These are phyloP conservation scores for Gigaspora rosea DNA, from an alignment of 192 early-diverging fungal species.

Conservation along the genomic window DNA sequence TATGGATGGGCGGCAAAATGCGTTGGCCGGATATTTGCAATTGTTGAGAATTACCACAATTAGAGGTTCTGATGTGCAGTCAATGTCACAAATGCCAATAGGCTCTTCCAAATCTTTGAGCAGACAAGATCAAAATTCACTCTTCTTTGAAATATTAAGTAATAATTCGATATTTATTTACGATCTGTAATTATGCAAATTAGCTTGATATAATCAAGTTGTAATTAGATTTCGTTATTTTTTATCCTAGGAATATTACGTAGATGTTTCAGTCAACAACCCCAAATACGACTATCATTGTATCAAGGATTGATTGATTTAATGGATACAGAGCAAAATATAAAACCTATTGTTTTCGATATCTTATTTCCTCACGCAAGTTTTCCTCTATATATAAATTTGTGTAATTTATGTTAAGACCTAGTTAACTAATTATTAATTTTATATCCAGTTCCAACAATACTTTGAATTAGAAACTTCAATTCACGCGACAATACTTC, in stretches of 20 bases:
- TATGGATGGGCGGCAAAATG: slow-evolving; percentile 60
- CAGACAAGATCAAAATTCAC: slow-evolving; percentile 25
- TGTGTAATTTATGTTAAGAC: not conserved
- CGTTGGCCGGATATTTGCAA: slow-evolving; percentile 62
- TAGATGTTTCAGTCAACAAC: slow-evolving; percentile 70
- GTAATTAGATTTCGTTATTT: slow-evolving; percentile 17
- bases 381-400: not conserved
- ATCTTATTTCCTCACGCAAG: slow-evolving; percentile 53
- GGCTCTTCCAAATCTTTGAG: not conserved
- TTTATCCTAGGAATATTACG: slow-evolving; percentile 59
- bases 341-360: slow-evolving; percentile 51
- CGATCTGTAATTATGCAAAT: not conserved
- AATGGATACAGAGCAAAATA: slow-evolving; percentile 38
- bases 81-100: slow-evolving; percentile 12
- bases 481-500: slow-evolving; percentile 35
- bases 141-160: slow-evolving; percentile 36
- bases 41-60: slow-evolving; percentile 44
- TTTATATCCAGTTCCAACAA: slow-evolving; percentile 18
- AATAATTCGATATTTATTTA: not conserved
- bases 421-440: not conserved
- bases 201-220: not conserved
- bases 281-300: slow-evolving; percentile 54
- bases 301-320: slow-evolving; percentile 60
- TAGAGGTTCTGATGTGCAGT: slow-evolving; percentile 24
- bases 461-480: slow-evolving; percentile 25